These are phyloP conservation scores for Coemansia pectinata DNA, from an alignment of 192 early-diverging fungal species.

Conservation along the genomic window DNA sequence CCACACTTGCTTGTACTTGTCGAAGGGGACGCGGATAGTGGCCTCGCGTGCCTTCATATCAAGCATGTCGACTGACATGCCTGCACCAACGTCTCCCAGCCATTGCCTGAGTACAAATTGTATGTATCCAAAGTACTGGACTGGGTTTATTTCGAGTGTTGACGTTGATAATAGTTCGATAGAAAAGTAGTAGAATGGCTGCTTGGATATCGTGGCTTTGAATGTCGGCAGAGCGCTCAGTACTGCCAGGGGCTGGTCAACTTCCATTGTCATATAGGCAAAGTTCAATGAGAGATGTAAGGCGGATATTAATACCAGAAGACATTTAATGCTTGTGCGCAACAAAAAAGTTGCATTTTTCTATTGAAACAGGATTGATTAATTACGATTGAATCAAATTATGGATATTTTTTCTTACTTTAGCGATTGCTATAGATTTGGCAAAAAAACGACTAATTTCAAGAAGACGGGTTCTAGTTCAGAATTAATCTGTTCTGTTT, in stretches of 20 bases:
- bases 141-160: background rate
- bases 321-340: background rate
- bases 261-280: constrained; percentile 14
- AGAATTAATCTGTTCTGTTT: background rate
- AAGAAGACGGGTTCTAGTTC: background rate
- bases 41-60: constrained; percentile 22
- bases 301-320: background rate
- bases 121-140: constrained; percentile 34
- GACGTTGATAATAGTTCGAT: constrained; percentile 18
- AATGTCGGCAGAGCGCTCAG: constrained; percentile 8
- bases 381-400: background rate
- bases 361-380: background rate
- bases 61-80: constrained; percentile 35
- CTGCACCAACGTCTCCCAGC: constrained; percentile 41
- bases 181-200: constrained; percentile 49
- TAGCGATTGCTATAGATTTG: background rate
- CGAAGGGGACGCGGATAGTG: constrained; percentile 37
- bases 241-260: constrained; percentile 5
- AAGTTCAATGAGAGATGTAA: background rate
- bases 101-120: constrained; percentile 26
- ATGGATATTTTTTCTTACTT: background rate
- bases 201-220: constrained; percentile 42
- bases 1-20: constrained; percentile 39
- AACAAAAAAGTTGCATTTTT: background rate
- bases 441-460: background rate